These are phyloP conservation scores for Mycosarcoma mackinlayi DNA, from an alignment of 1,284 basidiomycete species.

Conservation along the genomic window DNA sequence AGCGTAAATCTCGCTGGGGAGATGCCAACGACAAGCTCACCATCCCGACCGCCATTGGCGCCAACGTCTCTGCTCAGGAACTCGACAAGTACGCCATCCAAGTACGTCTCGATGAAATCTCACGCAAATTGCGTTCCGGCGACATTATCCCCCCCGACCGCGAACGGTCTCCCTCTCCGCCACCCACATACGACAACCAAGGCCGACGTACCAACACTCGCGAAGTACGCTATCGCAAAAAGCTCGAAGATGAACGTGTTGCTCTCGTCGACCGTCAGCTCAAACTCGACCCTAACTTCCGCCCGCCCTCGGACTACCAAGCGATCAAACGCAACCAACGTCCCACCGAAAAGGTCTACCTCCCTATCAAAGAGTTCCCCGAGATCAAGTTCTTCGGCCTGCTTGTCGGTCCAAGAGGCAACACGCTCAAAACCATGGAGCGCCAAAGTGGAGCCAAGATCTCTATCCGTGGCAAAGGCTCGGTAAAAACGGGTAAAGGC, in stretches of 20 bases:
- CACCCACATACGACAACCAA: conserved; percentile 95
- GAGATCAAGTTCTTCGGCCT: conserved; percentile 99
- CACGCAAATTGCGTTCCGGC: conserved; percentile 89
- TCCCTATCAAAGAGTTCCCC: conserved; percentile 98
- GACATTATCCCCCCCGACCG: conserved; percentile 95
- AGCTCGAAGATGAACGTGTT: conserved; percentile 96
- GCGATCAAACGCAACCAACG: conserved; percentile 82
- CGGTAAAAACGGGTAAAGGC: conserved; percentile 97
- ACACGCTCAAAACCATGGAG: conserved; percentile 99
- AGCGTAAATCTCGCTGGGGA: conserved; percentile 66
- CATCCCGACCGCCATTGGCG: conserved; percentile 61
- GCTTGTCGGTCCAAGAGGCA: conserved; percentile 96
- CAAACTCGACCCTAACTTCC: conserved; percentile 97
- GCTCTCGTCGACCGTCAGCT: conserved; percentile 92
- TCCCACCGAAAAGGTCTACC: conserved; percentile 89
- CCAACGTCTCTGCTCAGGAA: conserved; percentile 59
- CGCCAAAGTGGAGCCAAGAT: conserved; percentile 97
- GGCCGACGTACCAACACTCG: conserved; percentile 98
- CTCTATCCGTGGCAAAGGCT: conserved; percentile 96
- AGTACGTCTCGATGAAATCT: conserved; percentile 90
- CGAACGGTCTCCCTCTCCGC: conserved; percentile 93
- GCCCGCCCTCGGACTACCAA: conserved; percentile 93
- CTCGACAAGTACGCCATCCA: conserved; percentile 67
- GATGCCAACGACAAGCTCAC: conserved; percentile 56
- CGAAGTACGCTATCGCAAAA: conserved; percentile 96